phyloP scores from a whole-genome alignment of 495 filamentous ascomycete genomes.

The Hypoxylon rickii region DNA sequence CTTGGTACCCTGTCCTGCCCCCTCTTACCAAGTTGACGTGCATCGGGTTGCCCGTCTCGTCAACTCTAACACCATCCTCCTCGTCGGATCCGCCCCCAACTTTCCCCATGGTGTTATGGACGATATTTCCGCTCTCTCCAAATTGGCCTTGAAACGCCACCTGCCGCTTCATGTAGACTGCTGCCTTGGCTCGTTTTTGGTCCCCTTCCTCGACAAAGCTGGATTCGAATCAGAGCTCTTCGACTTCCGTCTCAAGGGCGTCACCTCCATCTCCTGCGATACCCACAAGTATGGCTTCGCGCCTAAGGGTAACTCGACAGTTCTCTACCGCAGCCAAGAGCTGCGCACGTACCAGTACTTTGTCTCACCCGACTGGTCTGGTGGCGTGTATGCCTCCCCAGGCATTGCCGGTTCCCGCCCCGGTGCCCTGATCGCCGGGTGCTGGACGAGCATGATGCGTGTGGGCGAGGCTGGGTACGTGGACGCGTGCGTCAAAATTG shows the following conservation, averaged over 20 bases:
- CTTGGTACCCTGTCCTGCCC: constrained; percentile 84
- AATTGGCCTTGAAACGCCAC: constrained; percentile 74
- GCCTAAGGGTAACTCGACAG: constrained; percentile 90
- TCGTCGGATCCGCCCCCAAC: constrained; percentile 94
- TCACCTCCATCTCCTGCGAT: constrained; percentile 93
- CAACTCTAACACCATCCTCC: constrained; percentile 94
- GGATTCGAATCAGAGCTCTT: constrained; percentile 87
- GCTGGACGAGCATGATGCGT: constrained; percentile 88
- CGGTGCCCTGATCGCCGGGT: constrained; percentile 90
- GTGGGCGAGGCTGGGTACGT: constrained; percentile 92
- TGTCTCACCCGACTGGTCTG: constrained; percentile 91
- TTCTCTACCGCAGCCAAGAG: constrained; percentile 81
- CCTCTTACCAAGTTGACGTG: constrained; percentile 81
- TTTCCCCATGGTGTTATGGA: constrained; percentile 98
- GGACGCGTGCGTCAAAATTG: constrained; percentile 79
- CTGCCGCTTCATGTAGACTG: constrained; percentile 96
- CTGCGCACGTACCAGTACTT: constrained; percentile 93
- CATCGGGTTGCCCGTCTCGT: constrained; percentile 78
- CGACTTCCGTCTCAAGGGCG: constrained; percentile 92
- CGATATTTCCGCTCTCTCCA: constrained; percentile 85
- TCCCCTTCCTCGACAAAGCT: constrained; percentile 88
- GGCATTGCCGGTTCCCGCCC: constrained; percentile 88
- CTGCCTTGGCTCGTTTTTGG: constrained; percentile 92
- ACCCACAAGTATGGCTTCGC: constrained; percentile 99
- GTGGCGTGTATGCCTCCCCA: constrained; percentile 93